These are phyloP conservation scores for Ophiostoma pallidulum DNA, from an alignment of 2,329 filamentous ascomycete genomes.

Conservation along the genomic window DNA sequence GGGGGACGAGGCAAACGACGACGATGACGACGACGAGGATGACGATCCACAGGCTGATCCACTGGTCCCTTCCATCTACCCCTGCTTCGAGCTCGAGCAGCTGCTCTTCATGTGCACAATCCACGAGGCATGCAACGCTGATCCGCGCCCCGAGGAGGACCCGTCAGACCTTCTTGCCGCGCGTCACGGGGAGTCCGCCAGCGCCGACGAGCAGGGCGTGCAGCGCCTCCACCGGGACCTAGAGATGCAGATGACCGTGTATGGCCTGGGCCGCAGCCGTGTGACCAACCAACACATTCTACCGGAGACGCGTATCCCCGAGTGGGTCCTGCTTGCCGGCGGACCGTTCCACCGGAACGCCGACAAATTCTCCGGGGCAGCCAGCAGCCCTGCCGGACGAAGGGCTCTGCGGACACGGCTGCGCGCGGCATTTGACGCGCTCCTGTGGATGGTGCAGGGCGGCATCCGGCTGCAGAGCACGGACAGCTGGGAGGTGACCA, in stretches of 20 bases:
- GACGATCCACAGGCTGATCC: too few relatives aligned
- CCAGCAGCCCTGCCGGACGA: neutral
- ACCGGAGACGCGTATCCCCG: conserved; percentile 1
- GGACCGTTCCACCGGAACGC: conserved; percentile 3
- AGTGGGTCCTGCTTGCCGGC: conserved; percentile 6
- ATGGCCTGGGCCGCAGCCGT: neutral
- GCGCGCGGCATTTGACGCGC: neutral
- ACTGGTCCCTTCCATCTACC: neutral
- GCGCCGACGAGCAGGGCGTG: too few relatives aligned
- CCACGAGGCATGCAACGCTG: neutral
- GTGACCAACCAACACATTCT: neutral
- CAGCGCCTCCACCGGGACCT: too few relatives aligned
- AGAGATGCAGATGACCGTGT: too few relatives aligned
- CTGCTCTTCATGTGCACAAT: neutral
- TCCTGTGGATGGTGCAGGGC: conserved; percentile 1
- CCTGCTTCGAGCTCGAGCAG: conserved; percentile 7
- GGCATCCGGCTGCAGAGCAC: neutral
- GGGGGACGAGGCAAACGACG: neutral
- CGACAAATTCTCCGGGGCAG: neutral
- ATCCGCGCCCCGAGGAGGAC: too few relatives aligned
- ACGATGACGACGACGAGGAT: neutral
- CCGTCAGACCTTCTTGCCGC: too few relatives aligned
- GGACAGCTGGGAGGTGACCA: conserved; percentile 13
- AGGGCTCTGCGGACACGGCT: neutral
- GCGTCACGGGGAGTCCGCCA: too few relatives aligned